Base-by-base conservation (phyloP, 2,329 filamentous ascomycete species). In the Daldinia sp. region DNA sequence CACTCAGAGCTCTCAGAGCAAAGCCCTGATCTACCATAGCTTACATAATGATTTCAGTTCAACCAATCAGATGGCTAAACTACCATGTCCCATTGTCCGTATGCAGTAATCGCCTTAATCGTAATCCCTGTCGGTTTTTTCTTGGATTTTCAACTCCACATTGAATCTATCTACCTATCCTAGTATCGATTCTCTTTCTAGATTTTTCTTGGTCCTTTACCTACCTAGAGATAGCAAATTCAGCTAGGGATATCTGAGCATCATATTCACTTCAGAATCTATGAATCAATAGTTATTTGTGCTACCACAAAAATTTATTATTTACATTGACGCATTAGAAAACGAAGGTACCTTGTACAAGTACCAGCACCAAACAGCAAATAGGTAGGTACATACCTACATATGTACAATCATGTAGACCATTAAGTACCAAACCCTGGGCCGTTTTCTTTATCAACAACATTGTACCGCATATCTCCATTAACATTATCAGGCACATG, bases 31-130 rank as follows among this genome's bases (percentile, higher is more conserved):
- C 21, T 57, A 48, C 29, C 50, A 25, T 23, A n/a, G 23, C 29
- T 39, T 59, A 39, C 19, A 48, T 56, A 48, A 37, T 32, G n/a
- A n/a, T n/a, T n/a, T n/a, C 37, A 39, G 39, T 50, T 13, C 13
- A 17, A 9, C 65, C 65, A 68, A 68, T 68, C 49, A 66, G 35
- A 56, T 15, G 3, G 7, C 10, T 15, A 23, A 37, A 55, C 29
- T 32, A 27, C 13, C 50, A 39, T 54, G 29, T 50, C 56, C 57
- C 56, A 15, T 9, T 63, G 32, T 68, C 65, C 65, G 15, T 56
- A 63, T 63, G 59, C 59, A 58, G 63, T 68, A 68, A 68, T 68
- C 47, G 47, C 54, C 53, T 63, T 61, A 58, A 51, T 45, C 3
- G 35, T 32, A 43, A 41, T 43, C 65, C 59, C 55, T 64, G 61